Evolutionary conservation across 345 rosid species (phyloP).

Genomic region (Pugionium dolabratum): DNA sequence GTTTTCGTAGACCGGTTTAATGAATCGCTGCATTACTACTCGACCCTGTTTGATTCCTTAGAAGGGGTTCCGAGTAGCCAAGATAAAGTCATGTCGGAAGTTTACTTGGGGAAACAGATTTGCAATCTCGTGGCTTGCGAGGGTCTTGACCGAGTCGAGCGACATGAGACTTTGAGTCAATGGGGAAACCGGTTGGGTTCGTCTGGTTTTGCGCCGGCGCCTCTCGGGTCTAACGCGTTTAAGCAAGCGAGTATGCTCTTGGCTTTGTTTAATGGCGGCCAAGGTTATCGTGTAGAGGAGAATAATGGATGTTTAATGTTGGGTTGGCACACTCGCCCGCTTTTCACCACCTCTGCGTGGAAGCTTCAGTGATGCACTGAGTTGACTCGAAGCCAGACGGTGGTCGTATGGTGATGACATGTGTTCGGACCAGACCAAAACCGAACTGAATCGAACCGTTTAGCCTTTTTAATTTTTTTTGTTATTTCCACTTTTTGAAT

Average conservation of each 20-base stretch:
- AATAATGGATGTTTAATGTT: constrained; percentile 71
- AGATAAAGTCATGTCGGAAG: constrained; percentile 75
- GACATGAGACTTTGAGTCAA: constrained; percentile 69
- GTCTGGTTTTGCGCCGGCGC: constrained; percentile 70
- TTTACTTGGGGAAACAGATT: constrained; percentile 81
- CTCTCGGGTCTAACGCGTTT: constrained; percentile 81
- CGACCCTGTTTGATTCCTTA: constrained; percentile 79
- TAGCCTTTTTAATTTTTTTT: constrained; percentile 12
- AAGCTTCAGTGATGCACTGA: constrained; percentile 43
- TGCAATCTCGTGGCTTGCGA: constrained; percentile 84
- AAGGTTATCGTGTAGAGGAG: constrained; percentile 91
- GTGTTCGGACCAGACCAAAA: constrained; percentile 35
- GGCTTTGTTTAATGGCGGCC: constrained; percentile 70
- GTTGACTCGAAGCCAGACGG: constrained; percentile 9
- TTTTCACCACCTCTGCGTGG: constrained; percentile 92
- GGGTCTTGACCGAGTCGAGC: constrained; percentile 71
- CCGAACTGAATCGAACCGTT: constrained; percentile 42
- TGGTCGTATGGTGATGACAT: constrained; percentile 33
- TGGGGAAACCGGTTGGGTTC: constrained; percentile 63
- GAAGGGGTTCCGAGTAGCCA: constrained; percentile 54
- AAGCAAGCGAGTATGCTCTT: constrained; percentile 83
- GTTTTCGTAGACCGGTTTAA: constrained; percentile 80
- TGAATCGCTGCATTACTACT: constrained; percentile 80
- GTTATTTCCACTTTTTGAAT: constrained; percentile 19
- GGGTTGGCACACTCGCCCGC: constrained; percentile 88